Percentiles rank a stretch among this genome's conserved stretches.
Conservation (phyloP, 345 rosid species). For the Viola odorata region DNA sequence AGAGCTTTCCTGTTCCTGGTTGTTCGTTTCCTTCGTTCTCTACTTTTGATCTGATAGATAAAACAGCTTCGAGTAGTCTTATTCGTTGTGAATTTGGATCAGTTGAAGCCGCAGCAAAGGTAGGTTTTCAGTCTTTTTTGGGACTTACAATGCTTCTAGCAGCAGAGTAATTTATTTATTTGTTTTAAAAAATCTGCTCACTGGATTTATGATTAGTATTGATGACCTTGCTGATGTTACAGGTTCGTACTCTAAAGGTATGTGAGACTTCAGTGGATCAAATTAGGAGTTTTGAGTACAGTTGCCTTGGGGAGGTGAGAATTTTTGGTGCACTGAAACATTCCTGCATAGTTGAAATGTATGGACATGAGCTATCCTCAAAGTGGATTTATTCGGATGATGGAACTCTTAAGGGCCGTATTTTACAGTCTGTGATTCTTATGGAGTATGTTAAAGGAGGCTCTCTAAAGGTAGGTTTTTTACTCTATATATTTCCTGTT, state of each 20-base stretch:
- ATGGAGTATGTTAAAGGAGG: slow-evolving; percentile 87
- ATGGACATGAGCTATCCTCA: slow-evolving; percentile 80
- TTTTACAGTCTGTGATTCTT: slow-evolving; percentile 64
- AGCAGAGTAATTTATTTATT: no score
- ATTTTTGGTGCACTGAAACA: slow-evolving; percentile 69
- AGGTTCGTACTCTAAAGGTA: slow-evolving; percentile 69
- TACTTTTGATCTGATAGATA: slow-evolving; percentile 48
- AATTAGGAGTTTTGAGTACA: slow-evolving; percentile 68
- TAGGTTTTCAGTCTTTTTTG: slow-evolving; percentile 11
- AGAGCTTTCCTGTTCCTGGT: slow-evolving; percentile 30
- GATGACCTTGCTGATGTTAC: slow-evolving; percentile 14
- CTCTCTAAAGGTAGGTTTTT: slow-evolving; percentile 58
- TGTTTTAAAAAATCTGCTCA: no score
- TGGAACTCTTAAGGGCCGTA: slow-evolving; percentile 45
- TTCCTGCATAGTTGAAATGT: slow-evolving; percentile 79
- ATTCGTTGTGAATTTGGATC: slow-evolving; percentile 63
- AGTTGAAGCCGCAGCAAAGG: slow-evolving; percentile 75
- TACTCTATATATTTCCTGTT: background rate
- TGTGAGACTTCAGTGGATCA: slow-evolving; percentile 48
- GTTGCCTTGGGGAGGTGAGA: slow-evolving; percentile 85
- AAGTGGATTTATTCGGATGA: slow-evolving; percentile 57
- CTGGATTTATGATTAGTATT: background rate
- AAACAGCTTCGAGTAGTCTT: slow-evolving; percentile 52
- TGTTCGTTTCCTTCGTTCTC: slow-evolving; percentile 56
- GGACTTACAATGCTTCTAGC: background rate